Percentiles rank a stretch among this genome's conserved stretches.
These are phyloP conservation scores for Leccinum holopus DNA, from an alignment of 1,284 basidiomycete species.

Conservation along the genomic window DNA sequence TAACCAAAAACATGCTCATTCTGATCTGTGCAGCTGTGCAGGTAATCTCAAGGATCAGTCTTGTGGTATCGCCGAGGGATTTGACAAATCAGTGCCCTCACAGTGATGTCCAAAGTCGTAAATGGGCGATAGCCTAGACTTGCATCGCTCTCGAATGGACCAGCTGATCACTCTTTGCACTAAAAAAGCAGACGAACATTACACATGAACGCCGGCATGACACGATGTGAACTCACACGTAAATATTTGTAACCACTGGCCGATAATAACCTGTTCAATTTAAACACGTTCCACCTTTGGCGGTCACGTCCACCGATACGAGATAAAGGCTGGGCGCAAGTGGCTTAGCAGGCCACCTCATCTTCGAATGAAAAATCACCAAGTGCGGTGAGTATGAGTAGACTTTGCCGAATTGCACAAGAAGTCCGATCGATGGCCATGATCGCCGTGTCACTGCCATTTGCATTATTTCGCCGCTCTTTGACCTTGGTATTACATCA, in stretches of 20 bases:
- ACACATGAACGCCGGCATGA: constrained; percentile 1
- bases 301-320: constrained; percentile 16
- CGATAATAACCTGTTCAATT: constrained; percentile 2
- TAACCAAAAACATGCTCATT: background rate
- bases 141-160: constrained; percentile 1
- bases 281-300: constrained; percentile 10
- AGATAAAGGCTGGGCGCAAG: constrained; percentile 9
- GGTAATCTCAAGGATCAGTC: background rate
- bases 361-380: constrained; percentile 30
- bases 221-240: constrained; percentile 6
- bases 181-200: constrained; percentile 4
- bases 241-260: constrained; percentile 10
- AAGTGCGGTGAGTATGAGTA: constrained; percentile 14
- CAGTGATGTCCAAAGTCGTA: constrained; percentile 2
- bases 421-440: constrained; percentile 19
- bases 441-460: constrained; percentile 25
- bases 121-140: background rate
- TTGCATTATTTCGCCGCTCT: constrained; percentile 14
- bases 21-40: constrained; percentile 3
- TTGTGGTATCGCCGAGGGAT: constrained; percentile 20
- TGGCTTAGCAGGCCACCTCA: constrained; percentile 10
- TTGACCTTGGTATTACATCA: constrained; percentile 16
- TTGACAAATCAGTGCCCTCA: constrained; percentile 7
- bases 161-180: constrained; percentile 14
- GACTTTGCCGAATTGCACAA: constrained; percentile 15